phyloP scores from a whole-genome alignment of 176 grass and related monocot species.

The Carex kokanica region DNA sequence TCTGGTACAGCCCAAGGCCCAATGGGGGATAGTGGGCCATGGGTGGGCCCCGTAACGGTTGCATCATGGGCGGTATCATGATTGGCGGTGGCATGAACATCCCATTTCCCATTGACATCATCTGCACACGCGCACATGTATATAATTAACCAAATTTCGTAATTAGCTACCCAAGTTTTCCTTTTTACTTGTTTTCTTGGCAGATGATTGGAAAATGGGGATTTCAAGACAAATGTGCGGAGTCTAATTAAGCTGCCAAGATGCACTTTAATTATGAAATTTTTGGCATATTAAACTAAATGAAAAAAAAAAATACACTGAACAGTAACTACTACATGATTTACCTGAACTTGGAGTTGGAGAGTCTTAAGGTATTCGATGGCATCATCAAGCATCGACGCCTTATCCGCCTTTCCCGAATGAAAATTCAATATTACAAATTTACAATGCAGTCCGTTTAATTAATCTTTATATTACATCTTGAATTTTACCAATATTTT shows the following conservation, averaged over 20 bases:
- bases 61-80: slow-evolving; percentile 34
- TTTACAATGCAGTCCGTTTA: background rate
- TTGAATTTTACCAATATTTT: background rate
- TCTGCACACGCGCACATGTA: background rate
- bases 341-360: slow-evolving; percentile 42
- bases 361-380: slow-evolving; percentile 49
- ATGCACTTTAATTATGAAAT: background rate
- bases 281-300: background rate
- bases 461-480: background rate
- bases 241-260: background rate
- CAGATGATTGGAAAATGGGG: background rate
- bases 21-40: slow-evolving; percentile 31
- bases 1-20: slow-evolving; percentile 33
- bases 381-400: slow-evolving; percentile 48
- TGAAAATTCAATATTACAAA: background rate
- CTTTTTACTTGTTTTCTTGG: background rate
- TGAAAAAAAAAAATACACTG: background rate
- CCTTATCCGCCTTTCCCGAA: slow-evolving; percentile 39
- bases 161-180: background rate
- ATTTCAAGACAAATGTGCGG: background rate
- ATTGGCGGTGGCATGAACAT: slow-evolving; percentile 31
- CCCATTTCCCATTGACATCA: slow-evolving; percentile 39
- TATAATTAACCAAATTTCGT: background rate
- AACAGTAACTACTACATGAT: background rate
- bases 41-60: slow-evolving; percentile 21